Percentiles rank a stretch among this genome's conserved stretches.
Conservation (phyloP, 495 filamentous ascomycete genomes). For the Daldinia childiae region DNA sequence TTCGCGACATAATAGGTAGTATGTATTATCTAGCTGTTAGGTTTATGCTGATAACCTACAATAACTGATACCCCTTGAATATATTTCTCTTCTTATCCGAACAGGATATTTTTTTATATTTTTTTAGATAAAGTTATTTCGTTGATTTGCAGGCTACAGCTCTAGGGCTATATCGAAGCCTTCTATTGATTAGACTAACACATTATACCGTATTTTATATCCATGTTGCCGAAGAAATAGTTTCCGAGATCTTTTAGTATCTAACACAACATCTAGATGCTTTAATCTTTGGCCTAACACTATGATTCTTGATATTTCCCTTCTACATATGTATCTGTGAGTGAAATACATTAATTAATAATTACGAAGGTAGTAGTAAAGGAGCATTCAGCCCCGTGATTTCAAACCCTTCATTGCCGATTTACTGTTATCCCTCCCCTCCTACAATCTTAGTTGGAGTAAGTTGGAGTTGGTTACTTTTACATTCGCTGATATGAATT, state of each 20-base stretch:
- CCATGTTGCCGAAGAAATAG: background rate
- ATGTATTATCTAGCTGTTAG: background rate
- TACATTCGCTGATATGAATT: background rate
- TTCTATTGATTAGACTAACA: too few species aligned
- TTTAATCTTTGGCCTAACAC: background rate
- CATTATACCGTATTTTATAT: background rate
- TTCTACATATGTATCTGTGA: background rate
- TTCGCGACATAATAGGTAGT: background rate
- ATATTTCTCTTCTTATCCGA: too few species aligned
- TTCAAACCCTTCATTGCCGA: background rate
- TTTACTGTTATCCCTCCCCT: background rate
- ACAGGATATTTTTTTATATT: too few species aligned
- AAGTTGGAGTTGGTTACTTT: slow-evolving; percentile 7
- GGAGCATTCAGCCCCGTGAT: background rate
- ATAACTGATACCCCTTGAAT: too few species aligned
- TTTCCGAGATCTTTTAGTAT: background rate
- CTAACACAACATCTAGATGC: background rate
- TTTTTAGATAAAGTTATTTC: too few species aligned
- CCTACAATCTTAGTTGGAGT: slow-evolving; percentile 2
- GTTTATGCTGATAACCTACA: background rate
- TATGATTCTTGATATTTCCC: background rate
- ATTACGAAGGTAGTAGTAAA: background rate
- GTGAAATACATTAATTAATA: background rate
- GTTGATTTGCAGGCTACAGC: too few species aligned
- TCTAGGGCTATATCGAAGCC: too few species aligned